These are phyloP conservation scores for Nemania diffusa DNA, from an alignment of 2,329 filamentous ascomycete genomes.

Conservation along the genomic window DNA sequence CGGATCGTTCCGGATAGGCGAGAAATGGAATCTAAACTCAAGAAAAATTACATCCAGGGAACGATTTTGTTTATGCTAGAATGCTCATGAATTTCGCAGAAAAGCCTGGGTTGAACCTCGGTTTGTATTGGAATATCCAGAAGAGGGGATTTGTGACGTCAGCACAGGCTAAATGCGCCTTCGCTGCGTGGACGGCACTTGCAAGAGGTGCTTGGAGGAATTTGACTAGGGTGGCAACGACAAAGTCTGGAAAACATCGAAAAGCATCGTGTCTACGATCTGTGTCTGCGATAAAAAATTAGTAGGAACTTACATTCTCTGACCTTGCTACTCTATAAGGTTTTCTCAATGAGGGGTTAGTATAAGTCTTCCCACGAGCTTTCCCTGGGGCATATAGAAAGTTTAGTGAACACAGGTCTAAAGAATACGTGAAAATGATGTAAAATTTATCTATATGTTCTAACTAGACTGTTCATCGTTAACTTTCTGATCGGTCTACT, in stretches of 20 bases:
- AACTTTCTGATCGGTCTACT: not conserved
- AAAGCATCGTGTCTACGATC: not conserved
- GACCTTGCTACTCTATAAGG: not conserved
- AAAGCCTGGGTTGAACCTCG: not conserved
- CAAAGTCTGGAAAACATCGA: not conserved
- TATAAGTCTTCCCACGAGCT: not conserved
- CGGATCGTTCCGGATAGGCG: not conserved
- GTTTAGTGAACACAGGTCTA: not conserved
- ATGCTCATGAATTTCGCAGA: not conserved
- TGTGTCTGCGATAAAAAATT: not conserved
- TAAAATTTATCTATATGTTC: not conserved
- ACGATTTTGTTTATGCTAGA: not conserved
- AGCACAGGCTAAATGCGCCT: conserved; percentile 32
- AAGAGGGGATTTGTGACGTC: conserved; percentile 26
- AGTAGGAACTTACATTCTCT: not conserved
- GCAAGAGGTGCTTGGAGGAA: not conserved
- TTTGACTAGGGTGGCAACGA: not conserved
- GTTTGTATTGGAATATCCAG: not conserved
- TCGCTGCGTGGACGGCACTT: not conserved
- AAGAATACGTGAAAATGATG: not conserved
- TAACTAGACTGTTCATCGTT: not conserved
- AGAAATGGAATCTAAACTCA: not conserved
- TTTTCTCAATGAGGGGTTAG: not conserved
- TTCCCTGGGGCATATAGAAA: not conserved
- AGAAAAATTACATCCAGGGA: not conserved